Evolutionary conservation across 2,329 filamentous ascomycete species (phyloP), one percentile per base, ranked within the genome.

Genomic region (Lasiodiplodia theobromae): DNA sequence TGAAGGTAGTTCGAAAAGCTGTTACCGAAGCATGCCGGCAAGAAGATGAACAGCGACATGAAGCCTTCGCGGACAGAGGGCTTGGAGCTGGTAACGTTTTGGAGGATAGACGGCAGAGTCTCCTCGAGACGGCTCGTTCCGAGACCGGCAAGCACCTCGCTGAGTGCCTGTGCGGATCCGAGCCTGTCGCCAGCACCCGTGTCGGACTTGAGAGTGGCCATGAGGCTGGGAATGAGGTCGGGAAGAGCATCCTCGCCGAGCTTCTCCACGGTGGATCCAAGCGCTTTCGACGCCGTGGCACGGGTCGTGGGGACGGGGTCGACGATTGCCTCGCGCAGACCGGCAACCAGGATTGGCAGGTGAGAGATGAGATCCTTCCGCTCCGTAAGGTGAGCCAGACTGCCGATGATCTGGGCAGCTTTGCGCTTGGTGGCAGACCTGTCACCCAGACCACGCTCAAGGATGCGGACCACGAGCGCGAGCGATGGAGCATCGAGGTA

Each of bases 41-140:
- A 89, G 87, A 97, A 99, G 73, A 99, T 98, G 82, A 99, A 99
- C 51, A 99, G 87, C 8, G 96, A 97, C 96, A 99, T 99, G 84
- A 99, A 99, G 56, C 96, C 96, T 85, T 99, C 96, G 74, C 96
- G 90, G 71, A 99, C 93, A 67, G 94, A 89, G 21, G 96, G 79
- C 81, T 97, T 97, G 73, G 91, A 89, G 75, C 95, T 98, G 73
- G 93, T 90, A 72, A 97, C 95, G 76, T 99, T 99, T 76, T 98
- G 95, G 51, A 99, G 83, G 74, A 99, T 97, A 14, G 95, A 97
- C 49, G 96, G 96, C 56, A 99, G 84, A 5, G 94, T 98, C 81
- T 99, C 96, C 80, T 99, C 96, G 73, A 99, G 84, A 73, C 96
- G 92, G 63, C 91, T 88, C 0, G 96, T 99, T 72, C 96, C 96